Evolutionary conservation across 2,329 filamentous ascomycete species (phyloP).

Genomic region (Tolypocladium inflatum): DNA sequence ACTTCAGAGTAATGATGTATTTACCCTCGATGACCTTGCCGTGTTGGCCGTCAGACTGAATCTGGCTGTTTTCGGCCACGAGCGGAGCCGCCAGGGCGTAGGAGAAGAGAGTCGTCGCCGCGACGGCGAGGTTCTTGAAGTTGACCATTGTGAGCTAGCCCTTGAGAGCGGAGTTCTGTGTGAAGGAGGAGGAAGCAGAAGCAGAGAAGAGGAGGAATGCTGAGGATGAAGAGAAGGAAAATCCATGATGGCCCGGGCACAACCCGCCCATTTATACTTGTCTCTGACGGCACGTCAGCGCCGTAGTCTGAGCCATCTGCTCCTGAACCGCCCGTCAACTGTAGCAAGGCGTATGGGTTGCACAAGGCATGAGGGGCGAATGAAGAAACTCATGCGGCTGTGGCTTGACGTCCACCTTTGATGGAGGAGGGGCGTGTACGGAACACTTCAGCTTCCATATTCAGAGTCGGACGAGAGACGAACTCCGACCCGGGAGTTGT

Average conservation of each 20-base stretch:
- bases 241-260: neutral
- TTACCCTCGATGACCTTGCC: slow-evolving; percentile 24
- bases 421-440: slow-evolving; percentile 1
- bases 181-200: neutral
- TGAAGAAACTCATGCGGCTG: neutral
- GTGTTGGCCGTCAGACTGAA: neutral
- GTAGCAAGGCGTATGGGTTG: neutral
- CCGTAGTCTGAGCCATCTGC: neutral
- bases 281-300: neutral
- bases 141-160: slow-evolving; percentile 16
- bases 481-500: neutral
- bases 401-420: slow-evolving; percentile 3
- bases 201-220: neutral
- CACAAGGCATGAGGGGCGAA: neutral
- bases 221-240: neutral
- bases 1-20: slow-evolving; percentile 56
- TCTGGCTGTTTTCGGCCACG: slow-evolving; percentile 7
- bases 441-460: slow-evolving; percentile 3
- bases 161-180: slow-evolving; percentile 2
- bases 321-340: neutral
- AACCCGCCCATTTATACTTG: neutral
- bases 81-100: slow-evolving; percentile 11
- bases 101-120: slow-evolving; percentile 14
- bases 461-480: neutral
- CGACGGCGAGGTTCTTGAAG: slow-evolving; percentile 16